Conservation (phyloP, 257 asterid species). For the Pogostemon cablin region DNA sequence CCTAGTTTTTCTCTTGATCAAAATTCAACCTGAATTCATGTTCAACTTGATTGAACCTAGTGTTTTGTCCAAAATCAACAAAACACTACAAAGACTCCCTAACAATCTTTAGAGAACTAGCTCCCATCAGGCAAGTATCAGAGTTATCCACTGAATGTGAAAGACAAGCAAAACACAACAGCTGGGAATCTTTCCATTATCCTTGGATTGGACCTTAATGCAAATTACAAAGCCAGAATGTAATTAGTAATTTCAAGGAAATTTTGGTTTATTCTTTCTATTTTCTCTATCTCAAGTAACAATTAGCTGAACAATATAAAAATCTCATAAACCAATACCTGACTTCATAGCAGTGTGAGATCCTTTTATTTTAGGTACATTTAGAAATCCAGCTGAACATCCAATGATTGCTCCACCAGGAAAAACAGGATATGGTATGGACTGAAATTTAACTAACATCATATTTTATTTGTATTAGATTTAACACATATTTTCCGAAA, state of each 20-base stretch:
- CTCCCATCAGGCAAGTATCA: slow-evolving; percentile 16
- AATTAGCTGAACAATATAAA: slow-evolving; percentile 10
- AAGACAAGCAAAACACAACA: slow-evolving; percentile 21
- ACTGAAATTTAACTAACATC: slow-evolving; percentile 82
- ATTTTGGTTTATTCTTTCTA: neutral
- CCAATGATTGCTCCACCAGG: slow-evolving; percentile 99
- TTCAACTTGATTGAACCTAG: neutral
- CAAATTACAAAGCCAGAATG: neutral
- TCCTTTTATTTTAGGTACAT: slow-evolving; percentile 96
- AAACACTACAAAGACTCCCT: slow-evolving; percentile 1
- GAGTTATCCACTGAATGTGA: neutral
- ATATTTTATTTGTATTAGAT: slow-evolving; percentile 40
- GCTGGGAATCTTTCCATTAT: slow-evolving; percentile 21
- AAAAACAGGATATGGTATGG: slow-evolving; percentile 97
- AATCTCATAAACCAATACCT: slow-evolving; percentile 49
- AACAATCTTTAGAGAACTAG: neutral
- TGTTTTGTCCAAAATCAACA: neutral
- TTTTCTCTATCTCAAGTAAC: slow-evolving; percentile 9
- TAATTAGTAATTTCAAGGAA: neutral
- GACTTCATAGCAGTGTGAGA: slow-evolving; percentile 99
- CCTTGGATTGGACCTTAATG: neutral
- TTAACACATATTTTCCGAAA: neutral
- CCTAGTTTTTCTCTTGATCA: neutral
- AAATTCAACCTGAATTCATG: neutral
- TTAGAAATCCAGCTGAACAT: slow-evolving; percentile 98